Conservation (phyloP, 495 filamentous ascomycete species). For the Hypoxylon cercidicola region DNA sequence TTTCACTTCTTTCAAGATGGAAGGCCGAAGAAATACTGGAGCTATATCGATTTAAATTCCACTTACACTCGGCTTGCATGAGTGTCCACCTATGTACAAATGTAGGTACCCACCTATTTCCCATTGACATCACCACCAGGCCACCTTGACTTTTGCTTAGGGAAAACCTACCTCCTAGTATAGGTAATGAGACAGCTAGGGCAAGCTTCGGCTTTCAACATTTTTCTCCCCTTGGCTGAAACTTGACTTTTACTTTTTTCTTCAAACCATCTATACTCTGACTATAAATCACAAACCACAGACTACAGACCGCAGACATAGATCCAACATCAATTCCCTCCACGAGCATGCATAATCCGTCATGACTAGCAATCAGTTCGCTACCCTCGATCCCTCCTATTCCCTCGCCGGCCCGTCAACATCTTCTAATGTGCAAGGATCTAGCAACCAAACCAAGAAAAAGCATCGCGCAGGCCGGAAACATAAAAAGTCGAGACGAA, state of each 20-base stretch:
- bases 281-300: background rate
- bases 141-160: conserved; percentile 4
- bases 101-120: conserved; percentile 27
- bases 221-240: too few species aligned
- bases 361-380: conserved; percentile 46
- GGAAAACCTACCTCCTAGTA: conserved; percentile 1
- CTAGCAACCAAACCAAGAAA: conserved; percentile 44
- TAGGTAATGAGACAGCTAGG: conserved; percentile 6
- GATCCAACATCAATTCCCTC: conserved; percentile 1
- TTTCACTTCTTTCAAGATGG: background rate
- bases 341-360: conserved; percentile 20
- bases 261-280: background rate
- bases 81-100: conserved; percentile 19
- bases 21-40: conserved; percentile 12
- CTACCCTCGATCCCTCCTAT: conserved; percentile 37
- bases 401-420: conserved; percentile 21
- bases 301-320: too few species aligned
- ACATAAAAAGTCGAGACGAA: conserved; percentile 69
- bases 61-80: conserved; percentile 16
- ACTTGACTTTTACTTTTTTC: conserved; percentile 1
- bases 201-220: background rate
- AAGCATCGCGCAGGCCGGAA: conserved; percentile 60
- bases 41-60: conserved; percentile 17
- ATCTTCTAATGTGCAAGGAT: conserved; percentile 34
- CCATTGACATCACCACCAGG: conserved; percentile 37